phyloP scores from a whole-genome alignment of 2,329 filamentous ascomycete genomes.

The Talaromyces verruculosus region DNA sequence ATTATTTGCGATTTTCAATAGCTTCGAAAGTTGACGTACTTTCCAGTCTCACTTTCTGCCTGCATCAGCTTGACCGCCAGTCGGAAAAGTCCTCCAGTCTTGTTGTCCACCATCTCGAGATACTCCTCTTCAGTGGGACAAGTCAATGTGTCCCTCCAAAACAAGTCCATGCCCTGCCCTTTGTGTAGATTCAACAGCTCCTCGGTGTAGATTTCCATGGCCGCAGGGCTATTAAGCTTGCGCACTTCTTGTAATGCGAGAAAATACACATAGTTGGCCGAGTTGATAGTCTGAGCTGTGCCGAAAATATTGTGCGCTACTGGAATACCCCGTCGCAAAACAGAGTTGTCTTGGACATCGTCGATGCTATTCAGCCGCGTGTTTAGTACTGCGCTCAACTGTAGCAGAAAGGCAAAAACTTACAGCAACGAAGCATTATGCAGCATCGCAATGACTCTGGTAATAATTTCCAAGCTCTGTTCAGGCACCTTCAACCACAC shows the following conservation, averaged over 20 bases:
- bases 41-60: conserved; percentile 40
- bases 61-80: conserved; percentile 50
- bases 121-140: conserved; percentile 51
- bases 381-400: neutral
- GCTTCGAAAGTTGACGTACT: conserved; percentile 18
- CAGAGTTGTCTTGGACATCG: conserved; percentile 52
- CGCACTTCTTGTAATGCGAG: conserved; percentile 45
- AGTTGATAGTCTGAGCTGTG: conserved; percentile 53
- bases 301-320: conserved; percentile 54
- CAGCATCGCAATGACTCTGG: conserved; percentile 46
- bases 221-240: conserved; percentile 41
- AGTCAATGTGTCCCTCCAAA: conserved; percentile 49
- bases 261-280: conserved; percentile 52
- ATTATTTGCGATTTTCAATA: neutral
- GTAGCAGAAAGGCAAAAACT: conserved; percentile 21
- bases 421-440: conserved; percentile 48
- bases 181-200: conserved; percentile 50
- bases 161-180: conserved; percentile 52
- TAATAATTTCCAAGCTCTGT: conserved; percentile 44
- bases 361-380: conserved; percentile 40
- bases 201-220: conserved; percentile 47
- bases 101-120: conserved; percentile 51
- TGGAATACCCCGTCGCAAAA: conserved; percentile 50
- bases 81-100: conserved; percentile 51
- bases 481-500: conserved; percentile 46